Conservation (phyloP, 2,329 filamentous ascomycete species). For the Aphanoascus verrucosus region DNA sequence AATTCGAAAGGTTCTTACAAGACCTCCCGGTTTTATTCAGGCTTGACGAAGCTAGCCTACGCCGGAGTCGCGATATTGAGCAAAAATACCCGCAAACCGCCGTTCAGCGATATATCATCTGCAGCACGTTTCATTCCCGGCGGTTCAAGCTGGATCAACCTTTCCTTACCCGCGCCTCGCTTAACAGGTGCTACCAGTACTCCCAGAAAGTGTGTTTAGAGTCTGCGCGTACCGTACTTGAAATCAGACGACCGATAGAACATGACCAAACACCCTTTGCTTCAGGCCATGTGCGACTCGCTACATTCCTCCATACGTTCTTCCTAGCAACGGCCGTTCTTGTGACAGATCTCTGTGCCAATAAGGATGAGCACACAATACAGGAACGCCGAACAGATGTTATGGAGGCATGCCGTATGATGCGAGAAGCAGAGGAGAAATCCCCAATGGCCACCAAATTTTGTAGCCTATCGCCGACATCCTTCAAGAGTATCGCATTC, state of each 20-base stretch:
- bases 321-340: slow-evolving; percentile 34
- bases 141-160: slow-evolving; percentile 32
- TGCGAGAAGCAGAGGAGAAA: slow-evolving; percentile 14
- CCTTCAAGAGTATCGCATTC: no score
- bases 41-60: slow-evolving; percentile 24
- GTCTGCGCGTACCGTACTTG: slow-evolving; percentile 31
- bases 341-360: slow-evolving; percentile 34
- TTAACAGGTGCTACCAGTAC: slow-evolving; percentile 28
- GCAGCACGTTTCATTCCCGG: slow-evolving; percentile 28
- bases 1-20: slow-evolving; percentile 24
- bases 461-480: no score
- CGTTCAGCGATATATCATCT: slow-evolving; percentile 28
- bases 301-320: slow-evolving; percentile 31
- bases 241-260: slow-evolving; percentile 21
- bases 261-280: slow-evolving; percentile 13
- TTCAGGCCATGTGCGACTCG: slow-evolving; percentile 23
- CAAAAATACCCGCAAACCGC: slow-evolving; percentile 23
- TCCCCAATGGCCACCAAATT: not conserved
- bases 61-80: slow-evolving; percentile 23
- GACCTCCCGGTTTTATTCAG: slow-evolving; percentile 31
- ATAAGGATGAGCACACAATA: slow-evolving; percentile 29
- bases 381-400: slow-evolving; percentile 30
- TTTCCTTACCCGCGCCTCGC: slow-evolving; percentile 31
- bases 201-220: slow-evolving; percentile 31
- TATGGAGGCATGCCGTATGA: slow-evolving; percentile 29